These are phyloP conservation scores for Fraxinus pennsylvanica DNA, from an alignment of 257 asterid genomes.

Conservation along the genomic window DNA sequence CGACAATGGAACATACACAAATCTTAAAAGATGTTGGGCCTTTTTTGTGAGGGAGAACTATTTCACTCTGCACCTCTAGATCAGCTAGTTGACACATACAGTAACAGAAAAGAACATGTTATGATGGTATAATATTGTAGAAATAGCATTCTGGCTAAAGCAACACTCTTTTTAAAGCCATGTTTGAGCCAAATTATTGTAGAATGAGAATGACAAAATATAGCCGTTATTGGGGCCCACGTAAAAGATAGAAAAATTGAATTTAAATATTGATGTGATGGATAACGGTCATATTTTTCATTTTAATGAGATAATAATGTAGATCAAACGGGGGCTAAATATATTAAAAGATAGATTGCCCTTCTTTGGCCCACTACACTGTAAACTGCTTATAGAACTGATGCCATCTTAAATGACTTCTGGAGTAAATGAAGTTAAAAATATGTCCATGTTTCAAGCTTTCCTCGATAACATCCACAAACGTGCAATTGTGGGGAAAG, in stretches of 20 bases:
- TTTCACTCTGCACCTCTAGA: conserved; percentile 4
- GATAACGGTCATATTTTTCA: too few relatives aligned
- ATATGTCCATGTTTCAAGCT: conserved; percentile 10
- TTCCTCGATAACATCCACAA: background rate
- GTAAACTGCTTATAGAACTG: background rate
- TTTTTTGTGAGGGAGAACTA: background rate
- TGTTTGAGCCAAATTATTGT: too few relatives aligned
- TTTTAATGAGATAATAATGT: too few relatives aligned
- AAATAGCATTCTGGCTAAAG: background rate
- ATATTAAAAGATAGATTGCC: background rate
- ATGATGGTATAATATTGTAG: background rate
- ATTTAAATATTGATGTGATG: too few relatives aligned
- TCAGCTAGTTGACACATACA: background rate
- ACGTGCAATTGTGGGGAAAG: background rate
- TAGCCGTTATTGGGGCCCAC: too few relatives aligned
- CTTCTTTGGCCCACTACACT: background rate
- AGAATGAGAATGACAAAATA: too few relatives aligned
- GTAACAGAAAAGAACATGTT: background rate
- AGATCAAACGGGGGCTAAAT: background rate
- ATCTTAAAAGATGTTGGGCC: background rate
- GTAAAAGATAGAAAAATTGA: too few relatives aligned
- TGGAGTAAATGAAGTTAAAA: conserved; percentile 7
- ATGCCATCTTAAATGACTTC: conserved; percentile 13
- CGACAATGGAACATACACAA: background rate
- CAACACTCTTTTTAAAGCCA: background rate